A percentile compares a stretch with the other conserved stretches of the same genome.
Evolutionary conservation across 2,329 filamentous ascomycete species (phyloP).

Genomic region (Pestalotiopsis sp.): DNA sequence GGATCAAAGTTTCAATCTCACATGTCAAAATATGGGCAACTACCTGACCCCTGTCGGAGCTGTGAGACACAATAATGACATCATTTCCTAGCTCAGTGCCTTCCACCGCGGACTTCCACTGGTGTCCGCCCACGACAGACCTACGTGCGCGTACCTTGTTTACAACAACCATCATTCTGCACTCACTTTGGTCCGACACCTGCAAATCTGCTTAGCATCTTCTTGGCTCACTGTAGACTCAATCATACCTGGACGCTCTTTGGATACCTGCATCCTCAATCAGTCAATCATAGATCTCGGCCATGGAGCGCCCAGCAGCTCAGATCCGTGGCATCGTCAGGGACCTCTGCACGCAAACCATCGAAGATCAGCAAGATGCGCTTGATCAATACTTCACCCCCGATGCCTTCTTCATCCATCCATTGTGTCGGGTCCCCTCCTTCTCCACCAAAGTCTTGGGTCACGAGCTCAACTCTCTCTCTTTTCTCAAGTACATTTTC

Average conservation of each 20-base stretch:
- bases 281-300: slow-evolving; percentile 13
- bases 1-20: too few species aligned
- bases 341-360: slow-evolving; percentile 67
- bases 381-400: slow-evolving; percentile 75
- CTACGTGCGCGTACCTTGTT: too few species aligned
- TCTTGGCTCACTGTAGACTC: not conserved
- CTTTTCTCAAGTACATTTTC: slow-evolving; percentile 70
- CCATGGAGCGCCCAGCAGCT: slow-evolving; percentile 34
- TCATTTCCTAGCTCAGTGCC: not conserved
- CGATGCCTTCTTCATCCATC: slow-evolving; percentile 75
- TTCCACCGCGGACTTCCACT: too few species aligned
- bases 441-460: slow-evolving; percentile 44
- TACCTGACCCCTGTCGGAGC: not conserved
- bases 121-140: too few species aligned
- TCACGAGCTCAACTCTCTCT: slow-evolving; percentile 61
- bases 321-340: slow-evolving; percentile 71
- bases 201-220: not conserved
- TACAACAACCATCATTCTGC: too few species aligned
- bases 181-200: too few species aligned
- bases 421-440: slow-evolving; percentile 71
- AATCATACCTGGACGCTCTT: not conserved
- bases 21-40: not conserved
- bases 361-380: slow-evolving; percentile 64
- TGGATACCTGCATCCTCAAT: slow-evolving; percentile 1
- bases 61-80: not conserved